Percentiles rank a stretch among this genome's conserved stretches.
These are phyloP conservation scores for Pleomassaria siparia DNA, from an alignment of 2,329 filamentous ascomycete genomes.

Conservation along the genomic window DNA sequence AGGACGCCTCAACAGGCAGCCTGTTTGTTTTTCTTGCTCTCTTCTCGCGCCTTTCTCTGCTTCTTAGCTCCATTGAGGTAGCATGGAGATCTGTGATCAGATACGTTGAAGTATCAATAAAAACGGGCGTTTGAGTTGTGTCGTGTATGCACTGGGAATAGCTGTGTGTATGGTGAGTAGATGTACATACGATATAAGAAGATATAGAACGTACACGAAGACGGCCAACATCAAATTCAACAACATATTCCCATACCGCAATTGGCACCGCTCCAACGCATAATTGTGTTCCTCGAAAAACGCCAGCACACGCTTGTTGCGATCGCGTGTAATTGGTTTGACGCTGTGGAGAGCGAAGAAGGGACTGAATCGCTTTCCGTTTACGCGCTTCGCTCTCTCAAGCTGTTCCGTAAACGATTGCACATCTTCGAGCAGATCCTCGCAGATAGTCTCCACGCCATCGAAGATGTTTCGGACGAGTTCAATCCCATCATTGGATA, in stretches of 20 bases:
- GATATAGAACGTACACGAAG: constrained; percentile 6
- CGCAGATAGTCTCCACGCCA: constrained; percentile 3
- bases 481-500: not conserved
- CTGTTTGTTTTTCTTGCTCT: not conserved
- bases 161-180: not conserved
- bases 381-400: not conserved
- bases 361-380: not conserved
- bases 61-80: constrained; percentile 2
- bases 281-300: constrained; percentile 7
- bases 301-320: constrained; percentile 5
- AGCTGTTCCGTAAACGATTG: constrained; percentile 2
- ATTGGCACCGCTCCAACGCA: constrained; percentile 5
- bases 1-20: constrained; percentile 6
- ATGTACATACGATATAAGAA: not conserved
- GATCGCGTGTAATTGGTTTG: not conserved
- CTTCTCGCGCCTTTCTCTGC: constrained; percentile 6
- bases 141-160: constrained; percentile 7
- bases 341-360: not conserved
- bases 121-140: not conserved
- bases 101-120: constrained; percentile 6
- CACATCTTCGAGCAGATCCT: constrained; percentile 1
- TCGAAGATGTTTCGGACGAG: constrained; percentile 6
- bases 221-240: constrained; percentile 10
- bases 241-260: constrained; percentile 8
- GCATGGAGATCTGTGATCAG: constrained; percentile 5